These are phyloP conservation scores for Pleurotus giganteus DNA, from an alignment of 768 basidiomycete species.

Conservation along the genomic window DNA sequence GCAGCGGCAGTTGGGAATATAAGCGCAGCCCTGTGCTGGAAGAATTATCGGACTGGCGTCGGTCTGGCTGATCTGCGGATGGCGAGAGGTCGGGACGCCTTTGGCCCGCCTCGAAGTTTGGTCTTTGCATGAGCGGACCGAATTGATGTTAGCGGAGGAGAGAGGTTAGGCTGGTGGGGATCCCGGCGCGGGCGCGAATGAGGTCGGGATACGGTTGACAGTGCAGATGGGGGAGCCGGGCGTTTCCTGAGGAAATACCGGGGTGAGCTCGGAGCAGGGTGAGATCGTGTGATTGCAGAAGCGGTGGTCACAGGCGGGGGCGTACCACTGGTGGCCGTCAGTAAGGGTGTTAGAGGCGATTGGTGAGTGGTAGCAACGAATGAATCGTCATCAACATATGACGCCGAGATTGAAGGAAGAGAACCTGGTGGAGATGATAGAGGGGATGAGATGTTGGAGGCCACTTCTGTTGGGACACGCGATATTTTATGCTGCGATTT, in stretches of 20 bases:
- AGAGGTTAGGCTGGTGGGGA: conserved; percentile 6
- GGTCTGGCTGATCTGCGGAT: conserved; percentile 14
- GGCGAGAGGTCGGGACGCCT: conserved; percentile 16
- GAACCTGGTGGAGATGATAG: conserved; percentile 14
- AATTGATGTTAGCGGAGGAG: conserved; percentile 16
- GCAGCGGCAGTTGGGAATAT: background rate
- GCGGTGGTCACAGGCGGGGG: background rate
- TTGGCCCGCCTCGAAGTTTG: conserved; percentile 15
- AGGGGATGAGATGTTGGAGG: conserved; percentile 17
- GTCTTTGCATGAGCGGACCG: conserved; percentile 21
- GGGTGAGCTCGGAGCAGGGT: conserved; percentile 14
- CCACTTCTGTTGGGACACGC: conserved; percentile 2
- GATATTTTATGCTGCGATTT: conserved; percentile 2
- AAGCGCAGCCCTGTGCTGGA: background rate
- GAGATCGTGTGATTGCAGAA: background rate
- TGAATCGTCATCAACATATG: background rate
- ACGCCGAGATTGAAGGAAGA: conserved; percentile 10
- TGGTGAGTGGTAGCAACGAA: background rate
- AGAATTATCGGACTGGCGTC: conserved; percentile 3
- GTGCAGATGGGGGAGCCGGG: conserved; percentile 18
- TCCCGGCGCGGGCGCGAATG: conserved; percentile 15
- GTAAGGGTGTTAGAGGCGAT: background rate
- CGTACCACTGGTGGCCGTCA: conserved; percentile 16
- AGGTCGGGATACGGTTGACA: conserved; percentile 17
- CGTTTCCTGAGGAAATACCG: conserved; percentile 36